A percentile compares a stretch with the other conserved stretches of the same genome.
Evolutionary conservation across 2,329 filamentous ascomycete species (phyloP).

Genomic region (Apiospora phragmitis): DNA sequence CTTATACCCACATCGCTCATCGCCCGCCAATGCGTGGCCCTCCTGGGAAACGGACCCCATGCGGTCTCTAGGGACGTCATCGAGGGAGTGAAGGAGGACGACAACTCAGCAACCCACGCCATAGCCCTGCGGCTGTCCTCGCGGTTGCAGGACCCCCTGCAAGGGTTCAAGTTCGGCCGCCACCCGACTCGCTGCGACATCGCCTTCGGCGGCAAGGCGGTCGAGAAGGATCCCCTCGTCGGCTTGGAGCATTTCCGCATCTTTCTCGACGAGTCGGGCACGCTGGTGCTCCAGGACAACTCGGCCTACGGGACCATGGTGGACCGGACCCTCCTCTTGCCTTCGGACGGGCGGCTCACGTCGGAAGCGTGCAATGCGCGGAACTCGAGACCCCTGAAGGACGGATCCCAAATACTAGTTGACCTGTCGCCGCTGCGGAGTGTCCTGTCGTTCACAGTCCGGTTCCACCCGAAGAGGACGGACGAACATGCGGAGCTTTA

Average conservation of each 20-base stretch:
- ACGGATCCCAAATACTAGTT: neutral
- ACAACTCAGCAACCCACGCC: neutral
- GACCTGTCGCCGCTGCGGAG: neutral
- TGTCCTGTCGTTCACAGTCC: neutral
- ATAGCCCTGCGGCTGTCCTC: neutral
- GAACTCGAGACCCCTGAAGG: neutral
- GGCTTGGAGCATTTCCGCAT: neutral
- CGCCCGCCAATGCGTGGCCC: neutral
- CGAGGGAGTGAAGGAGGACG: neutral
- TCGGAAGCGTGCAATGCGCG: neutral
- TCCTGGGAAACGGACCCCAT: neutral
- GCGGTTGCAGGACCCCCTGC: neutral
- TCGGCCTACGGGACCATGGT: neutral
- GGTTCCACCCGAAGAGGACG: neutral
- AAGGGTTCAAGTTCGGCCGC: neutral
- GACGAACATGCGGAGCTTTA: neutral
- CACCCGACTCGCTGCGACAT: neutral
- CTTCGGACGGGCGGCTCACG: too few species aligned
- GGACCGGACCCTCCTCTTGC: neutral
- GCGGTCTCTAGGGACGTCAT: neutral
- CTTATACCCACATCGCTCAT: neutral
- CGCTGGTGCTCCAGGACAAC: neutral
- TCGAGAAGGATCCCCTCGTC: neutral
- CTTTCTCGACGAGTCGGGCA: neutral
- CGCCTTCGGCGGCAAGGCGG: neutral